These are phyloP conservation scores for Xylaria intraflava DNA, from an alignment of 495 filamentous ascomycete species.

Conservation along the genomic window DNA sequence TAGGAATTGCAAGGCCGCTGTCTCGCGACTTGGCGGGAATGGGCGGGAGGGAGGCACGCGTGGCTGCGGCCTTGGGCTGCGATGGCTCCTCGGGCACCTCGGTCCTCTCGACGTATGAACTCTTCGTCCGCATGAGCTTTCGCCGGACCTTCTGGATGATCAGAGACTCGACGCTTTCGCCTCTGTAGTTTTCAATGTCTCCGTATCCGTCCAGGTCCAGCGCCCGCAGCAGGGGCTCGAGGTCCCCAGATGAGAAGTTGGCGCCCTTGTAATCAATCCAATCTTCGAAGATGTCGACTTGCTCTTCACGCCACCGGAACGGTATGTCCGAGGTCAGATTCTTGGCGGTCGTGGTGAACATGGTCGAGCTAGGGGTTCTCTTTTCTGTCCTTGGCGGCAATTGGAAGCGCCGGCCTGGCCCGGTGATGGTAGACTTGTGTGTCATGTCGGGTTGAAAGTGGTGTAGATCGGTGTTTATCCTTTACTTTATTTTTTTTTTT, in stretches of 20 bases:
- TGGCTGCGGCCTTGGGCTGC: background rate
- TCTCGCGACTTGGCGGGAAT: too few relatives aligned
- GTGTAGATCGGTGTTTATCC: too few relatives aligned
- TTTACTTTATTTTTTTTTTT: too few relatives aligned
- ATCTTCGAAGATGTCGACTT: background rate
- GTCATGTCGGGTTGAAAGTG: too few relatives aligned
- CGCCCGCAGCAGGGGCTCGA: background rate
- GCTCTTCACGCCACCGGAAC: background rate
- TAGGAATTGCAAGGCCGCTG: too few relatives aligned
- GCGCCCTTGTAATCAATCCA: background rate
- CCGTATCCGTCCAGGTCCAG: conserved; percentile 2
- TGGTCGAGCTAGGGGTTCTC: background rate
- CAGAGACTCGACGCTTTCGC: background rate
- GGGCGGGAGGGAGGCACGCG: background rate
- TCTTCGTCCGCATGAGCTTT: background rate
- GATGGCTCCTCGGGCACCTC: background rate
- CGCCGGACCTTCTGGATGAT: conserved; percentile 1
- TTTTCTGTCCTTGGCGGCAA: background rate
- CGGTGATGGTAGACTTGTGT: background rate
- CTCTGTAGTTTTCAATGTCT: background rate
- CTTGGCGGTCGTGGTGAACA: background rate
- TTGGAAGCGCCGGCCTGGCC: background rate
- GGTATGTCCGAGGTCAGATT: background rate
- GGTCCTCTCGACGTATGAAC: background rate
- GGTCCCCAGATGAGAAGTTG: background rate